Percentiles rank a stretch among this genome's conserved stretches.
Conservation (phyloP, 306 rosid genomes). For the Cicer chorassanicum region DNA sequence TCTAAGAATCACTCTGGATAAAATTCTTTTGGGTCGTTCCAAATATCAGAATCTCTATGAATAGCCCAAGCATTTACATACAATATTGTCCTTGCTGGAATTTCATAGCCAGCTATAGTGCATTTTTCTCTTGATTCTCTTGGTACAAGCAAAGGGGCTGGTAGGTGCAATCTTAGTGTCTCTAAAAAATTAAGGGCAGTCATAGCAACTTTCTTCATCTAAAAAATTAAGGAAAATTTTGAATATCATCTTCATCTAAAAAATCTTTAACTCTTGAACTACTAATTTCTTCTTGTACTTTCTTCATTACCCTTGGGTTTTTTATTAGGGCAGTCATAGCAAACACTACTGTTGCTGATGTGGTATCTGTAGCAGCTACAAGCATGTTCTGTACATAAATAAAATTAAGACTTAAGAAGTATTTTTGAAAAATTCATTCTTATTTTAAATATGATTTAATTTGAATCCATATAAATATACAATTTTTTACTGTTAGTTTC, state of each 20-base stretch:
- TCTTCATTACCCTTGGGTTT: conserved; percentile 42
- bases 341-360: conserved; percentile 28
- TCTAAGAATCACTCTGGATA: conserved; percentile 38
- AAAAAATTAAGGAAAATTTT: conserved; percentile 16
- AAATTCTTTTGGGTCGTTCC: conserved; percentile 43
- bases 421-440: not conserved
- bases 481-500: too few relatives aligned
- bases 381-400: conserved; percentile 7
- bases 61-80: conserved; percentile 45
- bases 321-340: conserved; percentile 38
- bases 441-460: not conserved
- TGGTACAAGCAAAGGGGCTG: conserved; percentile 1
- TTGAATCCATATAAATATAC: too few relatives aligned
- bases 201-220: too few relatives aligned
- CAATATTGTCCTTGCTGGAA: conserved; percentile 23
- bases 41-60: conserved; percentile 36
- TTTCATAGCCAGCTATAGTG: conserved; percentile 21
- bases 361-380: conserved; percentile 44
- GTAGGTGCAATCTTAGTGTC: conserved; percentile 37
- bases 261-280: not conserved
- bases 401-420: not conserved
- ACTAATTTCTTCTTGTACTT: conserved; percentile 28
- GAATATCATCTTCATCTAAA: conserved; percentile 32
- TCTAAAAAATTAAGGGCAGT: too few relatives aligned
- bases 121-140: conserved; percentile 17